A percentile compares a stretch with the other conserved stretches of the same genome.
These are phyloP conservation scores for Aureobasidium vineae DNA, from an alignment of 2,329 filamentous ascomycete species.

Conservation along the genomic window DNA sequence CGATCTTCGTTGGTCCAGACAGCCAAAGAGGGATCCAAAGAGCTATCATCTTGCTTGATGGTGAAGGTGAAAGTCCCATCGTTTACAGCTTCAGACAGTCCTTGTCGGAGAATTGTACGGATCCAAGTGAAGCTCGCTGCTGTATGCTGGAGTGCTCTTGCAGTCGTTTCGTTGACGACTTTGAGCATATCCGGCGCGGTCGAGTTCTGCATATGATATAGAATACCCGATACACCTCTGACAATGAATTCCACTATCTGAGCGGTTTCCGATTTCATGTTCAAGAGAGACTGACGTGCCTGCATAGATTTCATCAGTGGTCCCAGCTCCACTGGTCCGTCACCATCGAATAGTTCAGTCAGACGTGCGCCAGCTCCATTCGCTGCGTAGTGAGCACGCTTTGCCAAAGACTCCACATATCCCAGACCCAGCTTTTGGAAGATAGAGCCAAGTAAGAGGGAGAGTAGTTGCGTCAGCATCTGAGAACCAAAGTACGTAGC, in stretches of 20 bases:
- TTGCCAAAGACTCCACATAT: conserved; percentile 7
- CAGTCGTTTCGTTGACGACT: not conserved
- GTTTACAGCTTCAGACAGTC: conserved; percentile 3
- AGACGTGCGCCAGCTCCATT: conserved; percentile 8
- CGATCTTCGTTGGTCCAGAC: conserved; percentile 55
- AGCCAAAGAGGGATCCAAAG: conserved; percentile 42
- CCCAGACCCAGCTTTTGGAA: not conserved
- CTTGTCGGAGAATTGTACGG: not conserved
- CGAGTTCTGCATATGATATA: conserved; percentile 13
- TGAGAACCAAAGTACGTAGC: conserved; percentile 14
- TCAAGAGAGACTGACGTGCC: conserved; percentile 27
- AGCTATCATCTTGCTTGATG: conserved; percentile 13
- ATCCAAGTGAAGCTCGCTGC: not conserved
- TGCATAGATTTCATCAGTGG: conserved; percentile 27
- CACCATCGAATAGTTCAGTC: not conserved
- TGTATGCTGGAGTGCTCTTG: not conserved
- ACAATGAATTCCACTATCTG: not conserved
- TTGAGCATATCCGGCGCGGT: not conserved
- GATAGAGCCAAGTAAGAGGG: not conserved
- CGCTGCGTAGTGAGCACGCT: conserved; percentile 10
- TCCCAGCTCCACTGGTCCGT: conserved; percentile 18
- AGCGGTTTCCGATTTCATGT: conserved; percentile 11
- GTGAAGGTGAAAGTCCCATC: conserved; percentile 27
- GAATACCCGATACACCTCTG: not conserved
- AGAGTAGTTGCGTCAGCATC: conserved; percentile 11